phyloP scores from a whole-genome alignment of 2,329 filamentous ascomycete species.

The Beauveria sp. region DNA sequence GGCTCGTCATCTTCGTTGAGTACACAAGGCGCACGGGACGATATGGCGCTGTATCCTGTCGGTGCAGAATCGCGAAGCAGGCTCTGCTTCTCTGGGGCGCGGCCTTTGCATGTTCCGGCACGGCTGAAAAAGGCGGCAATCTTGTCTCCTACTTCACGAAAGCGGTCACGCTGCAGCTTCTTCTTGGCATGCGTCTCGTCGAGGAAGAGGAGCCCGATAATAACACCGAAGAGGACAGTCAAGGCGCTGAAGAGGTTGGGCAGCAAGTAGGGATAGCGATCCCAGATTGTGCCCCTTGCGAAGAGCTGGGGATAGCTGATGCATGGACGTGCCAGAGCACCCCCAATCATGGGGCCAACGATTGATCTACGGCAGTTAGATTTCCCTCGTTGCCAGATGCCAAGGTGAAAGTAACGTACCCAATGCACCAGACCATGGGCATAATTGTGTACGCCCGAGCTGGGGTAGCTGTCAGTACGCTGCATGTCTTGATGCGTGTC shows the following conservation, averaged over 20 bases:
- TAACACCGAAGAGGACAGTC: constrained; percentile 68
- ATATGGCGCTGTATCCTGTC: constrained; percentile 53
- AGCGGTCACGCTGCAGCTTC: constrained; percentile 67
- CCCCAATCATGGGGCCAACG: constrained; percentile 88
- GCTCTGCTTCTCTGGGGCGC: constrained; percentile 50
- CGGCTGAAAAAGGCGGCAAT: constrained; percentile 42
- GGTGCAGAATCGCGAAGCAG: constrained; percentile 55
- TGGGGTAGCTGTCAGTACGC: constrained; percentile 29
- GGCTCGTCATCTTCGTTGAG: constrained; percentile 43
- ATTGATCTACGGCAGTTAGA: constrained; percentile 58
- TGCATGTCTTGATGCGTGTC: background rate
- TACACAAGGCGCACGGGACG: background rate
- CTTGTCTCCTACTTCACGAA: constrained; percentile 68
- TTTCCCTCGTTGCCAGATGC: constrained; percentile 19
- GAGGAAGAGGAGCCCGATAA: constrained; percentile 75
- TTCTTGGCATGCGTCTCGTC: constrained; percentile 89
- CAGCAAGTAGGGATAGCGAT: constrained; percentile 74
- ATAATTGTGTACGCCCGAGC: constrained; percentile 94
- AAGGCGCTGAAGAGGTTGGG: constrained; percentile 84
- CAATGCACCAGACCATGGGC: constrained; percentile 96
- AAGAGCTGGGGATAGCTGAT: constrained; percentile 73
- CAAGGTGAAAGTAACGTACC: constrained; percentile 42
- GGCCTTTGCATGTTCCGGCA: constrained; percentile 24
- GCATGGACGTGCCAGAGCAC: constrained; percentile 80
- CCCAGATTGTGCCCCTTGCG: constrained; percentile 66